These are phyloP conservation scores for Teratosphaeria epicoccoides DNA, from an alignment of 2,329 filamentous ascomycete species.

Conservation along the genomic window DNA sequence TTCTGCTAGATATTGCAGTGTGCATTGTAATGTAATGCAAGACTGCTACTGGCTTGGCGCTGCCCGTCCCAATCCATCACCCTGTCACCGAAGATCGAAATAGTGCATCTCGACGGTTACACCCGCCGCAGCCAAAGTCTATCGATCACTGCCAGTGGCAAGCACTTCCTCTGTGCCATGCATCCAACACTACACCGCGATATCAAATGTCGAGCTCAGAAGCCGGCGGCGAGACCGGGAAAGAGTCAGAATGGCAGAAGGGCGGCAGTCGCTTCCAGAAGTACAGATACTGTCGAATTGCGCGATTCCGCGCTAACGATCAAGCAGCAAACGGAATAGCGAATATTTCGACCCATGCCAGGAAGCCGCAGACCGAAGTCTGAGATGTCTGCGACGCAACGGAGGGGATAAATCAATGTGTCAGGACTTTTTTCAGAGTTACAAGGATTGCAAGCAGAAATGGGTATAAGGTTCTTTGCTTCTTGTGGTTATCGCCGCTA, in stretches of 20 bases:
- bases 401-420: slow-evolving; percentile 82
- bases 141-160: not conserved
- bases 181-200: not conserved
- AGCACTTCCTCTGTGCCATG: not conserved
- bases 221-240: slow-evolving; percentile 5
- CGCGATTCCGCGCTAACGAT: not conserved
- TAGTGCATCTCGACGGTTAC: not conserved
- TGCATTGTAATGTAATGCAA: not conserved
- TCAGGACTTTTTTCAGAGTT: slow-evolving; percentile 92
- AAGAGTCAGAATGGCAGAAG: slow-evolving; percentile 22
- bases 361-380: slow-evolving; percentile 74
- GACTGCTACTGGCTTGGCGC: not conserved
- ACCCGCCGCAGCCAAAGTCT: not conserved
- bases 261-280: slow-evolving; percentile 31
- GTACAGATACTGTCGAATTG: slow-evolving; percentile 17
- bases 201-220: slow-evolving; percentile 6
- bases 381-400: slow-evolving; percentile 82
- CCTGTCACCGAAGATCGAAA: too few relatives aligned
- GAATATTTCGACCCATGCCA: slow-evolving; percentile 94
- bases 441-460: slow-evolving; percentile 86
- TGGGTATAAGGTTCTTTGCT: slow-evolving; percentile 57
- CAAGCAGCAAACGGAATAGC: slow-evolving; percentile 66
- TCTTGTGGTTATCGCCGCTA: not conserved
- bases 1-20: not conserved
- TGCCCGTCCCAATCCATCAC: not conserved